A percentile compares a stretch with the other conserved stretches of the same genome.
Conservation (phyloP, 2,329 filamentous ascomycete genomes). For the Fusarium pseudonygamai region DNA sequence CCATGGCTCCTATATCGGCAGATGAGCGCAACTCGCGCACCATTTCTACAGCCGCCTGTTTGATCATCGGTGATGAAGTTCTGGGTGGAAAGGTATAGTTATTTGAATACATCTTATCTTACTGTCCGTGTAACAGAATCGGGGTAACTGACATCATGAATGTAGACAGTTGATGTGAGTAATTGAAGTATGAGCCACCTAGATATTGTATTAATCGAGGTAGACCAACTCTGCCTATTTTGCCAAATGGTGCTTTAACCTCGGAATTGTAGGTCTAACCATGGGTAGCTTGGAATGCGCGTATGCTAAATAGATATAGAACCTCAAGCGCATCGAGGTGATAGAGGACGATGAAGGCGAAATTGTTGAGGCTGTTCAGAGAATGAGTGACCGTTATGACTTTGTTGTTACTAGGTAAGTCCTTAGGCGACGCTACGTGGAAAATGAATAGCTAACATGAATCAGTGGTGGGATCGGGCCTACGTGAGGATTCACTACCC, state of each 20-base stretch:
- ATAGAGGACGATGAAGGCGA: slow-evolving; percentile 92
- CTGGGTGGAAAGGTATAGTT: slow-evolving; percentile 84
- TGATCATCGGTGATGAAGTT: slow-evolving; percentile 98
- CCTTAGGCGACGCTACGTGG: not conserved
- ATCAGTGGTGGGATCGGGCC: slow-evolving; percentile 88
- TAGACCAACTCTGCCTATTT: slow-evolving; percentile 72
- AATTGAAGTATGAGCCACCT: not conserved
- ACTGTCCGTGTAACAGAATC: not conserved
- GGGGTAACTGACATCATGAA: slow-evolving; percentile 2
- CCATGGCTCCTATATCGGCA: slow-evolving; percentile 53
- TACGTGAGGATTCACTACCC: slow-evolving; percentile 65
- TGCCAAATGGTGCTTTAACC: slow-evolving; percentile 71
- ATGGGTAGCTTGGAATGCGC: not conserved
- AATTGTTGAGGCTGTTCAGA: slow-evolving; percentile 84
- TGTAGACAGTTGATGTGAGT: slow-evolving; percentile 54
- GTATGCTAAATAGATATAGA: slow-evolving; percentile 50
- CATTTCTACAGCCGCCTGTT: slow-evolving; percentile 88
- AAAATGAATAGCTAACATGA: slow-evolving; percentile 10
- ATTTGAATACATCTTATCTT: not conserved
- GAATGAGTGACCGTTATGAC: slow-evolving; percentile 91
- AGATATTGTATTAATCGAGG: slow-evolving; percentile 25
- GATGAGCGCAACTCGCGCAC: slow-evolving; percentile 68
- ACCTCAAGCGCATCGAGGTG: slow-evolving; percentile 87
- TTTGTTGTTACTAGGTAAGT: slow-evolving; percentile 86
- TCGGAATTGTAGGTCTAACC: slow-evolving; percentile 63